Evolutionary conservation across 2,329 filamentous ascomycete species (phyloP).

Genomic region (Ascochyta viciae-villosae): DNA sequence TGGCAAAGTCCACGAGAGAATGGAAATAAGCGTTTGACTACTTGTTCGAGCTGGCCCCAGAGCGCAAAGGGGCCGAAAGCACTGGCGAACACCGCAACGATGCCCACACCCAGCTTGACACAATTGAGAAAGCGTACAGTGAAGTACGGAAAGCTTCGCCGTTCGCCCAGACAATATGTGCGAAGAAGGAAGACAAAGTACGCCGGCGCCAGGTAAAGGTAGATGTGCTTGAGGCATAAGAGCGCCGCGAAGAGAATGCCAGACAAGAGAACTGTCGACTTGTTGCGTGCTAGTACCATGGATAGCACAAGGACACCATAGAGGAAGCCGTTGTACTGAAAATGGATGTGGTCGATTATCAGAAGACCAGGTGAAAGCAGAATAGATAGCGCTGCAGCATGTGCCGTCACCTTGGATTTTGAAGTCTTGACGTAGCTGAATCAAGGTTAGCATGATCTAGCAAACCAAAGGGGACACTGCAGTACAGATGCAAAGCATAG

Average conservation of each 20-base stretch:
- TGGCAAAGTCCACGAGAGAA: constrained; percentile 94
- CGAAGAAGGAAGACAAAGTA: constrained; percentile 95
- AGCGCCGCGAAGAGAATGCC: constrained; percentile 84
- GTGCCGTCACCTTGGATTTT: constrained; percentile 76
- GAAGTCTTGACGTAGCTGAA: constrained; percentile 77
- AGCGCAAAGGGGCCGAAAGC: constrained; percentile 89
- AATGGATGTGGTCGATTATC: constrained; percentile 98
- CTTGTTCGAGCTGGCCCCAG: constrained; percentile 82
- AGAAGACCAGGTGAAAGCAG: constrained; percentile 90
- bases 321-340: constrained; percentile 98
- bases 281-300: constrained; percentile 79
- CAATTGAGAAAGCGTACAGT: constrained; percentile 79
- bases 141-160: constrained; percentile 71
- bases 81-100: constrained; percentile 73
- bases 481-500: constrained; percentile 78
- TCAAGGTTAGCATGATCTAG: constrained; percentile 17
- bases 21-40: constrained; percentile 85
- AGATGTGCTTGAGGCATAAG: constrained; percentile 97
- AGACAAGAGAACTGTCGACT: constrained; percentile 76
- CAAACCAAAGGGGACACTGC: not conserved
- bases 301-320: constrained; percentile 91
- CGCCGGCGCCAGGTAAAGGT: constrained; percentile 92
- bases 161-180: constrained; percentile 82
- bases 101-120: constrained; percentile 79
- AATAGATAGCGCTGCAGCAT: constrained; percentile 87